Evolutionary conservation across 148 eudicot species (phyloP).

Genomic region (Rhododendron simsii): DNA sequence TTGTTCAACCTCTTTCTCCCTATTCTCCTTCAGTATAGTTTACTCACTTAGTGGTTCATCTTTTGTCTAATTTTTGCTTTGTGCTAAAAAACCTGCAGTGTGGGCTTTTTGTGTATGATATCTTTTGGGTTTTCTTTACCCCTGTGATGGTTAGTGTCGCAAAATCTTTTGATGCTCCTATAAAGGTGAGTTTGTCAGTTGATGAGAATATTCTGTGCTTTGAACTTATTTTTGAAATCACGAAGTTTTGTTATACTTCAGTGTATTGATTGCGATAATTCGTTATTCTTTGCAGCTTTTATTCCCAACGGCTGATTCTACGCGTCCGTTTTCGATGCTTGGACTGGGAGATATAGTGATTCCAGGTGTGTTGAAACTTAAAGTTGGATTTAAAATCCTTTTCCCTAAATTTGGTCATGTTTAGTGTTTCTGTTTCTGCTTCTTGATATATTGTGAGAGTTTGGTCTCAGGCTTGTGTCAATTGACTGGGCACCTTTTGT

Average conservation of each 20-base stretch:
- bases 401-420: conserved; percentile 3
- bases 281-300: conserved; percentile 63
- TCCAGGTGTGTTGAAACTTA: conserved; percentile 58
- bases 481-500: background rate
- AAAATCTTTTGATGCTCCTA: conserved; percentile 98
- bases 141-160: conserved; percentile 99
- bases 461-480: background rate
- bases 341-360: conserved; percentile 98
- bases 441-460: background rate
- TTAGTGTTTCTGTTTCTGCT: conserved; percentile 5
- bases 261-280: background rate
- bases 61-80: background rate
- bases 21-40: background rate
- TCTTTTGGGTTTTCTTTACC: conserved; percentile 99
- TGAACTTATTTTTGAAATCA: background rate
- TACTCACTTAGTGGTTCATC: background rate
- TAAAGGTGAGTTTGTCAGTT: conserved; percentile 61
- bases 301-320: conserved; percentile 75
- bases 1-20: background rate
- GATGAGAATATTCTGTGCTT: background rate
- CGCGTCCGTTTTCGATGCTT: conserved; percentile 93
- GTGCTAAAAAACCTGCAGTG: conserved; percentile 45
- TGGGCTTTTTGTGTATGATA: conserved; percentile 92
- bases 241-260: background rate
- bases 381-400: background rate